phyloP scores from a whole-genome alignment of 805 yeast species.

The Lachancea lanzarotensis region DNA sequence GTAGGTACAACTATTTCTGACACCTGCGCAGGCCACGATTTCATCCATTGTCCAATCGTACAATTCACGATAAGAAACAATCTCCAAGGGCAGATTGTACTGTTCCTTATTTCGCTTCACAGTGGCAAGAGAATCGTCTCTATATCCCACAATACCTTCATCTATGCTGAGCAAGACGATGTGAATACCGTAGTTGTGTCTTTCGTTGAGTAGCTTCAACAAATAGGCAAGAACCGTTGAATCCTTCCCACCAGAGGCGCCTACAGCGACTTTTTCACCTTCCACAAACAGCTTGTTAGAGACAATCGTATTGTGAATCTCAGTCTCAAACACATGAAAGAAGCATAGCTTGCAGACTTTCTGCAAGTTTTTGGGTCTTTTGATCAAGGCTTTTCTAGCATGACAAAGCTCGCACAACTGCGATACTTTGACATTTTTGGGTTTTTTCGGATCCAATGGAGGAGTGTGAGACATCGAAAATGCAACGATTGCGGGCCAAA shows the following conservation, averaged over 20 bases:
- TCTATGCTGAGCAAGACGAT: slow-evolving; percentile 81
- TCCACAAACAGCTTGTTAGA: slow-evolving; percentile 59
- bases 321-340: slow-evolving; percentile 86
- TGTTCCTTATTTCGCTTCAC: slow-evolving; percentile 89
- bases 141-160: slow-evolving; percentile 94
- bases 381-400: slow-evolving; percentile 74
- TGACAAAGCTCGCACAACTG: slow-evolving; percentile 79
- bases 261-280: slow-evolving; percentile 91
- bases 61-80: slow-evolving; percentile 78
- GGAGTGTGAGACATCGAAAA: slow-evolving; percentile 20
- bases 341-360: slow-evolving; percentile 89
- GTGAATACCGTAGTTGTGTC: slow-evolving; percentile 82
- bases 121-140: slow-evolving; percentile 96
- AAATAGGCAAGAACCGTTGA: slow-evolving; percentile 91
- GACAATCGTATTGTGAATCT: slow-evolving; percentile 83
- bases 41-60: slow-evolving; percentile 99
- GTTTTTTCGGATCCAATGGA: slow-evolving; percentile 30
- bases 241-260: slow-evolving; percentile 98
- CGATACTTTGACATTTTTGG: slow-evolving; percentile 28
- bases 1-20: slow-evolving; percentile 90
- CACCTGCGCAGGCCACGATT: slow-evolving; percentile 90
- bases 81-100: slow-evolving; percentile 69
- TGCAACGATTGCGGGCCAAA: too few relatives aligned
- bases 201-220: slow-evolving; percentile 77
- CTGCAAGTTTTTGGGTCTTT: slow-evolving; percentile 86